Evolutionary conservation across 805 yeast species (phyloP), one percentile per base, ranked within the genome.

Genomic region (Metschnikowia bowlesiae): DNA sequence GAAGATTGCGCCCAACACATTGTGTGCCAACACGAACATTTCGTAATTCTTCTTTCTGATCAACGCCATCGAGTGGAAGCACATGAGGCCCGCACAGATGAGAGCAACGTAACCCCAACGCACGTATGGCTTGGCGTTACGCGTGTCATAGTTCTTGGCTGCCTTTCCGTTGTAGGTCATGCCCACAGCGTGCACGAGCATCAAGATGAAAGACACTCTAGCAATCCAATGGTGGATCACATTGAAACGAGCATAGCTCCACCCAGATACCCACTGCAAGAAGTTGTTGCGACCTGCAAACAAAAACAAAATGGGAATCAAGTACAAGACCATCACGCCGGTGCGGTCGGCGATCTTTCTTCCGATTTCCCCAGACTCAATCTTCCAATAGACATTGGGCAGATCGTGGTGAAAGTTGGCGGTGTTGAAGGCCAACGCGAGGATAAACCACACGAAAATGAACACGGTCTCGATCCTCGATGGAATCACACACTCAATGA

Each of bases 201-300:
- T 75, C 48, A 81, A 66, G n/a, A 79, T 55, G 8, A 76, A 67
- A 56, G 75, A 68, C 0, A 76, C 69, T 55, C 84, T 70, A 1
- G 87, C 85, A 42, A 76, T 65, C 86, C 88, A 83, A 63, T 76
- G 83, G 66, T 89, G 96, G 60, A 78, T 79, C 30, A 73, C 67
- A 58, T 81, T 73, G 67, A 87, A 86, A 1, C 85, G 75, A 11
- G 82, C 68, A 56, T 79, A 83, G 0, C 82, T 65, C 72, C 87
- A 75, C 2, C 91, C 89, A 1, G 90, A 78, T 5, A 84, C 48
- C 61, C 68, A 70, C 53, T 79, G 76, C 60, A 87, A 70, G 18
- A 88, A 80, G 60, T 85, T 87, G 64, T 87, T 88, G 59, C 94
- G 72, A 31, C 85, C 85, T 5, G 89, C 88, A 64, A 87, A 82